Evolutionary conservation across 495 filamentous ascomycete species (phyloP), one percentile per base, ranked within the genome.

Genomic region (Penicillium cosmopolitanum): DNA sequence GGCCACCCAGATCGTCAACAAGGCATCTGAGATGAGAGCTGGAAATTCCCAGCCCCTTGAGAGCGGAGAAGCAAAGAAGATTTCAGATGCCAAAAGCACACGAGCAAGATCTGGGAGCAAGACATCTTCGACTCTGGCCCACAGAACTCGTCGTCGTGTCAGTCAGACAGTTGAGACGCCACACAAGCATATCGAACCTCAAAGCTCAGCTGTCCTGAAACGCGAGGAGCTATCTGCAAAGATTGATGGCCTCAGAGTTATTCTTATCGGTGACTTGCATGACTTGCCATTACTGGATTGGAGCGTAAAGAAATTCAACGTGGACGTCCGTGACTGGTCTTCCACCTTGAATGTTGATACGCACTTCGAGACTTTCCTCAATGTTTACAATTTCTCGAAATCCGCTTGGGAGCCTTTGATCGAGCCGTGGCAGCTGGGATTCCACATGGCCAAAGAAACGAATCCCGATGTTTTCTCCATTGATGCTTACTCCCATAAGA

Each of bases 351-450:
- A 85, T 64, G 93, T 91, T 2, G 93, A 97, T 67, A 91, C 91
- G 1, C 91, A 80, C 35, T 87, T 98, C 54, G 92, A 98, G 63
- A 93, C 92, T 57, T 97, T 95, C 72, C 81, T 96, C 65, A 98
- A 98, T 70, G 87, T 98, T 52, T 98, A 96, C 80, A 98, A 98
- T 72, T 98, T 98, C 74, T 93, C 95, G 19, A 98, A 98, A 72
- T 98, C 96, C 1, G 90, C 92, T 9, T 98, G 95, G 95, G 95
- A 98, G 72, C 95, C 95, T 9, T 77, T 98, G 34, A 88, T 98
- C 25, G 95, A 98, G 71, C 95, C 96, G 34, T 98, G 95, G 95
- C 87, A 95, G 59, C 77, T 98, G 19, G 94, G 93, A 28, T 87
- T 98, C 65, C 91, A 95, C 54, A 83, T 98, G 76, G 88, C 92